Evolutionary conservation across 345 rosid genomes (phyloP), one percentile per base, ranked within the genome.

Genomic region (Mangifera indica): DNA sequence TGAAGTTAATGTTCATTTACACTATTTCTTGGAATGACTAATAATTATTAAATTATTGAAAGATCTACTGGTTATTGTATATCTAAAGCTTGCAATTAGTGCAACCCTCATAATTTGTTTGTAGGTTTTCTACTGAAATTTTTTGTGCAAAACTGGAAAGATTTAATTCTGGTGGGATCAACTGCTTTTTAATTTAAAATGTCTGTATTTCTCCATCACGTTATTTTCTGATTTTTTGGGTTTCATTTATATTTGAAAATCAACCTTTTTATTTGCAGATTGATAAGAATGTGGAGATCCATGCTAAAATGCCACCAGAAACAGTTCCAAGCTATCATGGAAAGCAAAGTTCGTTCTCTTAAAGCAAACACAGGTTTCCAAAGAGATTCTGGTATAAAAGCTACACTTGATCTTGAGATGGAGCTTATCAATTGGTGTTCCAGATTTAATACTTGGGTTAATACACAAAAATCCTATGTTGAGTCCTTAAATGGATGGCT

Each of bases 281-380:
- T 87, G 75, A 87, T 84, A 78, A 89, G 89, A 79, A 94, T 94
- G 98, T 94, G 98, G 98, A 90, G 86, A 73, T 87, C 93, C 34
- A 94, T 94, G 88, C 87, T 89, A 24, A 89, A 82, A 74, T 94
- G 98, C 83, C 98, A 94, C 75, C 92, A 92, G 82, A 94, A 92
- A 78, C 98, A 94, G 82, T 84, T 92, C 66, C 92, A 83, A 64
- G 95, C 92, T 18, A 86, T 92, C 58, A 87, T 87, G 96, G 98
- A 89, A 81, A 89, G 97, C 85, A 92, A 88, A 77, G 78, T 80
- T 67, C 87, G 79, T 11, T 78, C 83, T 71, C 84, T 92, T 22
- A 89, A 77, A 69, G 91, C 91, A 55, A 91, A 89, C 77, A 88
- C 91, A 0, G 84, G 88, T 67, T 75, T 83, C 72, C 87, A 61